Conservation (phyloP, 331 rosid genomes). For the Rosa hybrid region DNA sequence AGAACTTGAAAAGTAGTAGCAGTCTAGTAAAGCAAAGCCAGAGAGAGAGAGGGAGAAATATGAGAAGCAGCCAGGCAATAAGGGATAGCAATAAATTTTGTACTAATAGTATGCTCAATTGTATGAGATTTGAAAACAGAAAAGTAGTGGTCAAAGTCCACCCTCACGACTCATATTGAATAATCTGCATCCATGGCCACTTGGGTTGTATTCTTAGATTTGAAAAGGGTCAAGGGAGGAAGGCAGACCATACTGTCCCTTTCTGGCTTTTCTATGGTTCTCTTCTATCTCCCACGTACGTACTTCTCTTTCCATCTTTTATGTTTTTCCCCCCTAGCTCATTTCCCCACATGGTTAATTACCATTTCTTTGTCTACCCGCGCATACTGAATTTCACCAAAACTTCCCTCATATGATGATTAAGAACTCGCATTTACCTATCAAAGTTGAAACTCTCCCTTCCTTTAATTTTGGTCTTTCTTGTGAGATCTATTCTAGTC, state of each 20-base stretch:
- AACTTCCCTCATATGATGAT: not conserved
- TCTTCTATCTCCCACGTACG: not conserved
- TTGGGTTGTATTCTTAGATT: not conserved
- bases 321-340: no score
- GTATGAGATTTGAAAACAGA: constrained; percentile 16
- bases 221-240: constrained; percentile 41
- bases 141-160: constrained; percentile 55
- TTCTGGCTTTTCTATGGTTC: not conserved
- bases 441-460: not conserved
- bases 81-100: not conserved
- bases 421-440: not conserved
- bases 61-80: constrained; percentile 24
- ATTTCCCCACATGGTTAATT: not conserved
- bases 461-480: not conserved
- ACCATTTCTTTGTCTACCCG: not conserved
- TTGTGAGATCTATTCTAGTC: not conserved
- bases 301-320: not conserved
- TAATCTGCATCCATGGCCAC: not conserved
- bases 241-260: constrained; percentile 29
- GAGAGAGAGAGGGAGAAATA: not conserved
- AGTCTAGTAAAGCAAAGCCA: constrained; percentile 6
- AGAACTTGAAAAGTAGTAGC: constrained; percentile 48
- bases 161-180: constrained; percentile 5
- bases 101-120: not conserved
- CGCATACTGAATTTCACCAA: not conserved